phyloP scores from a whole-genome alignment of 257 asterid genomes.

The Solanum chilense region DNA sequence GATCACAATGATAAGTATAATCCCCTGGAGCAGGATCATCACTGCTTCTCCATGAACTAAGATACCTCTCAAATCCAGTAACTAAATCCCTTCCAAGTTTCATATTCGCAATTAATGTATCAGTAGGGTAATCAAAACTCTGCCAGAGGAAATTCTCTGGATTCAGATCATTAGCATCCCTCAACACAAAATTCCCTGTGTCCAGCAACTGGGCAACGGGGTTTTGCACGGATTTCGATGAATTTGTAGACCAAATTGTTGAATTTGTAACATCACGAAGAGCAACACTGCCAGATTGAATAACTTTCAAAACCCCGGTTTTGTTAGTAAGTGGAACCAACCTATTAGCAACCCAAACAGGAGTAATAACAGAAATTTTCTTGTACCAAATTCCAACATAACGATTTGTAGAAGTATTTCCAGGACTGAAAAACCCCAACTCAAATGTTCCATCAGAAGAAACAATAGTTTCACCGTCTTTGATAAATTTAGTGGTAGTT shows the following conservation, averaged over 20 bases:
- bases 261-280: conserved; percentile 7
- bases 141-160: conserved; percentile 31
- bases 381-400: conserved; percentile 42
- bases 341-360: conserved; percentile 33
- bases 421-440: conserved; percentile 37
- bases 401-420: conserved; percentile 5
- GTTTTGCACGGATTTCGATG: conserved; percentile 1
- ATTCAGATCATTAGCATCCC: conserved; percentile 12
- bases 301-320: conserved; percentile 16
- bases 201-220: conserved; percentile 35
- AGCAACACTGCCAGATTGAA: conserved; percentile 13
- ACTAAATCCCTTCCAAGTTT: conserved; percentile 25
- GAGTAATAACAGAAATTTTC: conserved; percentile 3
- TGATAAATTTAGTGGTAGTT: not conserved
- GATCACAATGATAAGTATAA: conserved; percentile 14
- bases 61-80: conserved; percentile 12
- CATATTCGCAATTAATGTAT: conserved; percentile 41
- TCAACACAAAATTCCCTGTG: conserved; percentile 36
- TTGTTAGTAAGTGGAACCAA: conserved; percentile 5
- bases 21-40: conserved; percentile 32
- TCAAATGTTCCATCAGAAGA: conserved; percentile 29
- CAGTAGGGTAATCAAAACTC: conserved; percentile 41
- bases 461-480: conserved; percentile 26
- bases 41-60: conserved; percentile 27
- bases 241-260: conserved; percentile 30